phyloP scores from a whole-genome alignment of 768 basidiomycete genomes.

The Boletus coccyginus region DNA sequence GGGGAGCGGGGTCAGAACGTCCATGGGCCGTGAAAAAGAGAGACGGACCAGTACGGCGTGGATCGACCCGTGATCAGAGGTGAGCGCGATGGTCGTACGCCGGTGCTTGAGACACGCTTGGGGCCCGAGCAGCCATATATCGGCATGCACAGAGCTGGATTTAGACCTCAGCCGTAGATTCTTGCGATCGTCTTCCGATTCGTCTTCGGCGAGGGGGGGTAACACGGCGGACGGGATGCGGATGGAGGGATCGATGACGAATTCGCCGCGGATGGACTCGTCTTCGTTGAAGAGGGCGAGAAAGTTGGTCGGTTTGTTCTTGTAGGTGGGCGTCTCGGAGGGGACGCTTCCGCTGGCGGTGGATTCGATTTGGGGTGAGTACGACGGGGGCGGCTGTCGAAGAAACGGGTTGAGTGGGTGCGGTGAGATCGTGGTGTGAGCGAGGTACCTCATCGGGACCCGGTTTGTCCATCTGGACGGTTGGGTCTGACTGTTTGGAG shows the following conservation, averaged over 20 bases:
- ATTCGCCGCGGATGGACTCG: conserved; percentile 26
- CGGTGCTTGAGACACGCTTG: neutral
- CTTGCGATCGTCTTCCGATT: conserved; percentile 38
- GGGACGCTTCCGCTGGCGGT: neutral
- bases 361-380: conserved; percentile 2
- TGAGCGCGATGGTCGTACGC: conserved; percentile 23
- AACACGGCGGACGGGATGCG: conserved; percentile 38
- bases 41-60: conserved; percentile 20
- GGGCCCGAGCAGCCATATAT: conserved; percentile 36
- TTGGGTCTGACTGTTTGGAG: neutral
- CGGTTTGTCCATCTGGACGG: neutral
- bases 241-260: conserved; percentile 44
- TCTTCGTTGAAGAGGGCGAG: conserved; percentile 12
- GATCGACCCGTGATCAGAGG: conserved; percentile 16
- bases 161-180: conserved; percentile 37
- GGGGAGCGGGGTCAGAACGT: neutral
- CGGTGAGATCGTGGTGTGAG: no score
- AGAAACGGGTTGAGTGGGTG: neutral
- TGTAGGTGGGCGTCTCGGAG: conserved; percentile 10
- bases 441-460: conserved; percentile 5
- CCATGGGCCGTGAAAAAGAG: neutral
- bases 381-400: conserved; percentile 25
- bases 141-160: conserved; percentile 36
- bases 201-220: conserved; percentile 34
- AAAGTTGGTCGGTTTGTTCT: conserved; percentile 28